Evolutionary conservation across 1,284 basidiomycete genomes (phyloP), one percentile per base, ranked within the genome.

Genomic region (Cutaneotrichosporon cyanovorans): DNA sequence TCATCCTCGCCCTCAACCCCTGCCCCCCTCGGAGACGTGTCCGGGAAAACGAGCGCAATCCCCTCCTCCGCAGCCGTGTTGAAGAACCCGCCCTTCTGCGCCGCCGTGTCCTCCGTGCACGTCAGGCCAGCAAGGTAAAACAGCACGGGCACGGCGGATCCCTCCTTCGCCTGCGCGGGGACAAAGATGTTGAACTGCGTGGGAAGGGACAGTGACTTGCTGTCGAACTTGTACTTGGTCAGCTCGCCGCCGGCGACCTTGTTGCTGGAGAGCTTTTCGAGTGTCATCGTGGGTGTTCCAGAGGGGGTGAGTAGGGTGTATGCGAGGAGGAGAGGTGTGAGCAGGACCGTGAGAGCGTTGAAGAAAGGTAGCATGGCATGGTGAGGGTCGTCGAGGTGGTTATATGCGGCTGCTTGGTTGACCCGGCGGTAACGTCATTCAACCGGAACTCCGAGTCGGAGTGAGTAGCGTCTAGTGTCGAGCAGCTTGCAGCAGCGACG

Each of bases 61-160:
- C 84, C 84, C 61, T 91, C 81, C 30, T 80, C 75, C 2, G 86
- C 80, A 1, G 91, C 90, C 22, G 83, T 80, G 22, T 80, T 78
- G 40, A 93, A 74, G 71, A 95, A 88, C 9, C 79, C 80, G 21
- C 86, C 89, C 69, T 96, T 95, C 72, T 91, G 87, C 1, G 90
- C 80, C 0, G 87, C 93, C 50, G 88, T 97, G 68, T 97, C 93
- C 69, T 97, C 95, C 14, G 83, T 97, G 73, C 95, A 98, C 1
- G 88, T 91, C 47, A 99, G 71, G 3, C 93, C 93, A 3, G 92
- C 83, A 38, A 99, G 83, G 71, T 90, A 98, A 59, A 87, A 79
- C 8, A 99, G 75, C 3, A 93, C 74, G 0, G 92, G 91, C 0
- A 84, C 85, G 53, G 85, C 82, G 19, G 53, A 66, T 62, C 32